Base-by-base conservation (phyloP, 371 early-diverging fungal genomes). In the Mucor indicus region DNA sequence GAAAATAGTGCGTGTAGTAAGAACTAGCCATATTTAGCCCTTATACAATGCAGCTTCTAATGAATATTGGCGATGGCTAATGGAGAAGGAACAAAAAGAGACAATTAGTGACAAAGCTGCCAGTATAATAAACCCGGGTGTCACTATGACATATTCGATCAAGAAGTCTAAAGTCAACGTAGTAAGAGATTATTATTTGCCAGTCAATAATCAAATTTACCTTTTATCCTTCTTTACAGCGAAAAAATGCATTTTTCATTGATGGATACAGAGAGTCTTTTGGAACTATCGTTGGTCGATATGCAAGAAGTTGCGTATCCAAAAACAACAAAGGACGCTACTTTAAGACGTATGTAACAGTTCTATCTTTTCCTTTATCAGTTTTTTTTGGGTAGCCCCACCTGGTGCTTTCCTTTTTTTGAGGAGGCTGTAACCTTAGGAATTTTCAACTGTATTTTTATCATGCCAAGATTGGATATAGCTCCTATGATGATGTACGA, bases 231-330 rank as follows among this genome's bases (percentile, higher is more conserved):
- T 47, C 48, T 39, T 48, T 39, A 16, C 40, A 31, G 30, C 40
- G 30, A 35, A 42, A 36, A 17, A 43, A 50, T 50, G 10, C 50
- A 16, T 16, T 33, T 42, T 50, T 33, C 33, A 50, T 42, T 50
- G 50, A 50, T 37, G 50, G 50, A 42, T 35, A 42, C 50, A 50
- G 25, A 50, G 50, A 42, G 36, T 42, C 36, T 30, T 42, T 50
- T 42, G 50, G 42, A 33, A 42, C 42, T 27, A 50, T 50, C 20
- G 50, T 50, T 42, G 42, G 43, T 3, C 42, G 50, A 42, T 50
- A 42, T 50, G 43, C 36, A 33, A 50, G 43, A 50, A 50, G 50
- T 42, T 50, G n/a, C n/a, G n/a, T n/a, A n/a, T n/a, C n/a, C n/a
- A n/a, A n/a, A n/a, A n/a, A n/a, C n/a, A n/a, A n/a, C n/a, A n/a